Evolutionary conservation across 768 basidiomycete genomes (phyloP), one percentile per base, ranked within the genome.

Genomic region (Sistotremastrum suecicum): DNA sequence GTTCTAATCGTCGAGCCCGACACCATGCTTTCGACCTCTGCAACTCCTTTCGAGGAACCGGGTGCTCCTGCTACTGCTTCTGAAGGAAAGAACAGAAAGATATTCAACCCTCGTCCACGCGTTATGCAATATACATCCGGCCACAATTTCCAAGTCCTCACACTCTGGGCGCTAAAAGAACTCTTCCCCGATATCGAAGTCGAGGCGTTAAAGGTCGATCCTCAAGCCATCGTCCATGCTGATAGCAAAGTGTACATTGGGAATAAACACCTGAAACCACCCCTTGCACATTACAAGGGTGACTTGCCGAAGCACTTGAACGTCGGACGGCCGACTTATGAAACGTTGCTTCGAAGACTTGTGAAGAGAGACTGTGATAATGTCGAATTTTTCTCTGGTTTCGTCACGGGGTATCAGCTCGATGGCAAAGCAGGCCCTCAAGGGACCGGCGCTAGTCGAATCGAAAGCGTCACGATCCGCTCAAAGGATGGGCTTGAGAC

Each of bases 161-260:
- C 42, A 30, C 46, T 46, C 29, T 34, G 9, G 5, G 53, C 51
- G 28, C 41, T 54, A 9, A 34, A 43, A 5, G 36, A 44, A 10
- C 44, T 58, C 28, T 60, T 57, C 44, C 51, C 58, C 4, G 43
- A 46, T 8, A 48, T 58, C 37, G 56, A 55, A 6, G 39, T 41
- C 33, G 46, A 48, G 30, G 48, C 48, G 20, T 20, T 20, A 20
- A 20, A 20, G 41, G 40, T 12, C 37, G 7, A 34, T 37, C 10
- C 11, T n/a, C 9, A 7, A 37, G 45, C 45, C 28, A 40, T 50
- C 20, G 36, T 39, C 31, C 37, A 39, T 39, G 42, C 48, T 5
- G 42, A 46, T 20, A 34, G 8, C 37, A 30, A 34, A 28, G 10
- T 46, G 11, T 37, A 44, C 35, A 32, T 46, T n/a, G 42, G 33